These are phyloP conservation scores for Mycena maculata DNA, from an alignment of 768 basidiomycete genomes.

Conservation along the genomic window DNA sequence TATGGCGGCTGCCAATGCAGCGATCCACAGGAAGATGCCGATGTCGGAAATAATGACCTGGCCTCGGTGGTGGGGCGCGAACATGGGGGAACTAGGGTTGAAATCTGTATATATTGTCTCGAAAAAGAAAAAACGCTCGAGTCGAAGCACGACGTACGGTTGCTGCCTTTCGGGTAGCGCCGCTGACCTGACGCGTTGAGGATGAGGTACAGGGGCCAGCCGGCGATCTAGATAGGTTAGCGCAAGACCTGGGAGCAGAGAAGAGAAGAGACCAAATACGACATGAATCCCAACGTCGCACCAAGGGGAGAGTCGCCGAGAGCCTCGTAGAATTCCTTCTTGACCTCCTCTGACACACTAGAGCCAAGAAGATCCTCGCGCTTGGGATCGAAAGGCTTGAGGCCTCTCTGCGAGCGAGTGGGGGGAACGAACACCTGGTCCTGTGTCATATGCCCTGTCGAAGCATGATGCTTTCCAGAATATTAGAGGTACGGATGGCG, in stretches of 20 bases:
- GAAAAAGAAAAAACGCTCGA: slow-evolving; percentile 7
- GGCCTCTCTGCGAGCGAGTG: slow-evolving; percentile 80
- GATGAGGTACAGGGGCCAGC: slow-evolving; percentile 89
- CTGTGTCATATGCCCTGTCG: slow-evolving; percentile 91
- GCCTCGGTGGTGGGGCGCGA: slow-evolving; percentile 79
- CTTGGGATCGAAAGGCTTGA: slow-evolving; percentile 74
- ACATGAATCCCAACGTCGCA: slow-evolving; percentile 61
- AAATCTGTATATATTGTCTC: slow-evolving; percentile 69
- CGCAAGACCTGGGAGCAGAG: background rate
- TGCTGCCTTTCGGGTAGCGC: slow-evolving; percentile 81
- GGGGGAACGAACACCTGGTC: slow-evolving; percentile 96
- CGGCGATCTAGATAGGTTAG: slow-evolving; percentile 63
- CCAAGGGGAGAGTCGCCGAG: slow-evolving; percentile 91
- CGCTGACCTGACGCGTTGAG: slow-evolving; percentile 88
- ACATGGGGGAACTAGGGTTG: slow-evolving; percentile 81
- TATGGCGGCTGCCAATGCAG: slow-evolving; percentile 64
- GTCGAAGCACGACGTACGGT: slow-evolving; percentile 64
- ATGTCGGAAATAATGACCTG: slow-evolving; percentile 87
- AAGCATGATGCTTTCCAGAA: slow-evolving; percentile 80
- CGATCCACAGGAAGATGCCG: slow-evolving; percentile 82
- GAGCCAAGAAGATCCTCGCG: slow-evolving; percentile 74
- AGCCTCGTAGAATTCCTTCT: slow-evolving; percentile 84
- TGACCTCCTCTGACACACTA: slow-evolving; percentile 73
- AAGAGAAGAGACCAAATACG: slow-evolving; percentile 66
- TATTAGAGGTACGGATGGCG: no score